A percentile compares a stretch with the other conserved stretches of the same genome.
Evolutionary conservation across 2,329 filamentous ascomycete genomes (phyloP).

Genomic region (Colletotrichum destructivum): DNA sequence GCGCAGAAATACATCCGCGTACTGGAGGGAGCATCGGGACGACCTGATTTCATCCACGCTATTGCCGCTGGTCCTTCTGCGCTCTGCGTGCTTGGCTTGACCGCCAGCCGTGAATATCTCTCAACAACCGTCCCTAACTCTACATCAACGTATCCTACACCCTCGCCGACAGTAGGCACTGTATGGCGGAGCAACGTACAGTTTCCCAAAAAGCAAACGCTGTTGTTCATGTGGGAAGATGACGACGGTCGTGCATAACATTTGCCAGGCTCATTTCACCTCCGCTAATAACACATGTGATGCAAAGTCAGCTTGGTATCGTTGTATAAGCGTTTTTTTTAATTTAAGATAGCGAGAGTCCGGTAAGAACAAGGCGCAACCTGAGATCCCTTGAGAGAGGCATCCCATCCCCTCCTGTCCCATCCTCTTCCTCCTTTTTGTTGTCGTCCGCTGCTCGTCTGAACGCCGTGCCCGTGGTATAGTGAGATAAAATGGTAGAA

Average conservation of each 20-base stretch:
- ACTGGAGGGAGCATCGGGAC: background rate
- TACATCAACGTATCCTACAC: background rate
- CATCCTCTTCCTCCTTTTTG: constrained; percentile 5
- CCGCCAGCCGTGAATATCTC: background rate
- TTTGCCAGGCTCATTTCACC: background rate
- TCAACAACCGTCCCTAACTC: background rate
- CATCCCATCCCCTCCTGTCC: background rate
- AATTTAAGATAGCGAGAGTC: constrained; percentile 2
- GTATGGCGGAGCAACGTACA: background rate
- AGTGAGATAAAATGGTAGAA: constrained; percentile 10
- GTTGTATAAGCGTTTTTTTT: constrained; percentile 12
- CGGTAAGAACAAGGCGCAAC: constrained; percentile 1
- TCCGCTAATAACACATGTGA: background rate
- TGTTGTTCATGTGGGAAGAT: background rate
- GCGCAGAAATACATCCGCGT: no score
- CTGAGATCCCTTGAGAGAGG: background rate
- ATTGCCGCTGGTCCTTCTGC: background rate
- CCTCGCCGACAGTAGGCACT: background rate
- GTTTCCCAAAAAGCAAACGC: background rate
- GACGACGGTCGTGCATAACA: background rate
- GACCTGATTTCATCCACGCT: background rate
- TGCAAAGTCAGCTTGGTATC: background rate
- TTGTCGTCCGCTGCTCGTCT: background rate
- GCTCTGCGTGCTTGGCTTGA: background rate
- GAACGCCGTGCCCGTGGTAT: constrained; percentile 34